Conservation (phyloP, 2,329 filamentous ascomycete genomes). For the Verticillium longisporum region DNA sequence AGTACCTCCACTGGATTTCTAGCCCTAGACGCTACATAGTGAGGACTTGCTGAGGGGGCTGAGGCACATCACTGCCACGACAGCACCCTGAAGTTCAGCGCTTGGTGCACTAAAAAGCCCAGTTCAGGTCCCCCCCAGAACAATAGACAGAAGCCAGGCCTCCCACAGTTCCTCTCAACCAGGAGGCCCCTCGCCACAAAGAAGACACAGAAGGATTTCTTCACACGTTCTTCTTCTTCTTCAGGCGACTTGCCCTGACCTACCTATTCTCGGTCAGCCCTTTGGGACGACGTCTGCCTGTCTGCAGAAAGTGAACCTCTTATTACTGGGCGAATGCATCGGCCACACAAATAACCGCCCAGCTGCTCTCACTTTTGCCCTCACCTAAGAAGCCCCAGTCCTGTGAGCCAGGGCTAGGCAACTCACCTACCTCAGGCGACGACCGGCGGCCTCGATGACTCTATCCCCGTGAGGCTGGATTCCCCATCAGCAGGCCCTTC, state of each 20-base stretch:
- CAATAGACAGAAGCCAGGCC: not conserved
- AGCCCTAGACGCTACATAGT: not conserved
- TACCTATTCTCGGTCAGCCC: not conserved
- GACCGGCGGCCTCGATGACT: not conserved
- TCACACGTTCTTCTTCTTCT: not conserved
- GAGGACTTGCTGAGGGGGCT: not conserved
- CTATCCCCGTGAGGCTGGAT: not conserved
- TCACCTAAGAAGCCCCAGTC: not conserved
- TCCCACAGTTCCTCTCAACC: not conserved
- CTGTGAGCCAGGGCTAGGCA: too few relatives aligned
- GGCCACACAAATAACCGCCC: not conserved
- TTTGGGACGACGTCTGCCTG: not conserved
- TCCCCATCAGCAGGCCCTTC: not conserved
- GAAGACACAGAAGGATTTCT: not conserved
- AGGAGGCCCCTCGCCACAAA: not conserved
- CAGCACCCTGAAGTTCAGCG: not conserved
- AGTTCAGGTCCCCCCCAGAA: not conserved
- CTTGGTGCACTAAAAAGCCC: not conserved
- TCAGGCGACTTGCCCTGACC: not conserved
- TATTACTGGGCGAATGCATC: not conserved
- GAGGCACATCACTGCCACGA: not conserved
- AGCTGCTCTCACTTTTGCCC: not conserved
- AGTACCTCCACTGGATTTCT: not conserved
- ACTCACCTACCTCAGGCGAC: not conserved
- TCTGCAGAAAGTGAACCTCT: not conserved